Evolutionary conservation across 108 stramenopile species (phyloP).

Genomic region (Nitzschia sp.): DNA sequence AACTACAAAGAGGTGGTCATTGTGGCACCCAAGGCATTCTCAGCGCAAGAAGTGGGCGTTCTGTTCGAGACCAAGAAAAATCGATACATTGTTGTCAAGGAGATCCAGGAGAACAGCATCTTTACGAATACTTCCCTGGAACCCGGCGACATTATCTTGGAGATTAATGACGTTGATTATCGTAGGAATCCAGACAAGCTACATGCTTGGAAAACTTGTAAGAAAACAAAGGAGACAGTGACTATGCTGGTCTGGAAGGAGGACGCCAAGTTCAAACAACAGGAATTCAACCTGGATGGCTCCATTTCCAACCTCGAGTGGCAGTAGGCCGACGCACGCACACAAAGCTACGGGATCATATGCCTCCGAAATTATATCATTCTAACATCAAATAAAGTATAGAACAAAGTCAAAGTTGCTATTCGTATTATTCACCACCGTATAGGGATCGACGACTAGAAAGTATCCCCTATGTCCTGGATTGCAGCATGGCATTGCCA

Average conservation of each 20-base stretch:
- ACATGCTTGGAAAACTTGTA: constrained; percentile 13
- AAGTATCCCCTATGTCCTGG: too few species aligned
- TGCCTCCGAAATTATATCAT: too few species aligned
- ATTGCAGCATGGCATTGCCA: too few species aligned
- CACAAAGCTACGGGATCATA: too few species aligned
- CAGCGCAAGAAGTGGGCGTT: constrained; percentile 18
- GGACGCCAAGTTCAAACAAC: constrained; percentile 5
- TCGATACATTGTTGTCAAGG: background rate
- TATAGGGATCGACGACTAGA: too few species aligned
- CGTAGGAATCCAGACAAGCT: constrained; percentile 2
- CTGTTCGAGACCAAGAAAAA: constrained; percentile 8
- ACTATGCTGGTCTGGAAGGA: constrained; percentile 24
- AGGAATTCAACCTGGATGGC: constrained; percentile 21
- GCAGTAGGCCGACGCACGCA: too few species aligned
- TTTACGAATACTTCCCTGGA: constrained; percentile 25
- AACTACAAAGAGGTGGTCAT: constrained; percentile 18
- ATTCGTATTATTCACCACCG: too few species aligned
- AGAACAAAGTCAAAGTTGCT: too few species aligned
- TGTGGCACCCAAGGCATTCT: constrained; percentile 19
- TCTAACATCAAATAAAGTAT: too few species aligned
- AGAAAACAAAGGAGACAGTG: constrained; percentile 16
- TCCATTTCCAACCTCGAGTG: constrained; percentile 21
- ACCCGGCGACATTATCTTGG: constrained; percentile 23
- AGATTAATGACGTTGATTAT: constrained; percentile 19
- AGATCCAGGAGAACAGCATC: constrained; percentile 11